Conservation (phyloP, 73 alveolate genomes). For the Paramecium caudatum region DNA sequence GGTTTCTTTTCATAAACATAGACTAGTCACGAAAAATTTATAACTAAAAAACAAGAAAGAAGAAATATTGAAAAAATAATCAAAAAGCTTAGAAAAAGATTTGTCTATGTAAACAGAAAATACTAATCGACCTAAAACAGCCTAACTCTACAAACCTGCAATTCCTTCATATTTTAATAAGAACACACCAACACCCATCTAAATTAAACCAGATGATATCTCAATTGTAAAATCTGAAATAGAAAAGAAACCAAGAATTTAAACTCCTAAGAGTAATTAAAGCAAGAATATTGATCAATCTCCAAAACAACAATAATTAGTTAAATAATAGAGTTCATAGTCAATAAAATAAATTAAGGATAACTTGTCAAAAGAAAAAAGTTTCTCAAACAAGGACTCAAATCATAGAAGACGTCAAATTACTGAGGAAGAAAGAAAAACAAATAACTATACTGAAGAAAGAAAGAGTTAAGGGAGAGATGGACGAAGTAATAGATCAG, state of each 20-base stretch:
- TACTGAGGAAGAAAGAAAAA: background rate
- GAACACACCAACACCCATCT: no score
- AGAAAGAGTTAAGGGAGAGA: background rate
- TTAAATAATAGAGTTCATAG: background rate
- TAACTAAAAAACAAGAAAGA: background rate
- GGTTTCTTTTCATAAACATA: background rate
- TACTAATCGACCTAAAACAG: no score
- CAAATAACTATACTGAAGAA: constrained; percentile 13
- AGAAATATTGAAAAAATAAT: background rate
- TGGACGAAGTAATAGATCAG: background rate
- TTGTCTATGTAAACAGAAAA: background rate
- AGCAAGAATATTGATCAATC: background rate
- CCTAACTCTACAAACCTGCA: no score
- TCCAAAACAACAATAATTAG: background rate
- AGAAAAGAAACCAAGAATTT: background rate
- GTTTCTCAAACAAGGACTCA: background rate
- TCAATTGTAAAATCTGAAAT: no score
- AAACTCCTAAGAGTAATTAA: background rate
- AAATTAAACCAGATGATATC: no score
- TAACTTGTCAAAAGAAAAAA: background rate
- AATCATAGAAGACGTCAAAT: background rate
- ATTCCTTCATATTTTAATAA: no score
- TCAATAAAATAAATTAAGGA: background rate
- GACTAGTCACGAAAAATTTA: background rate
- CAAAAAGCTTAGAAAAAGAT: background rate